phyloP scores from a whole-genome alignment of 2,329 filamentous ascomycete species.

The Colletotrichum sp. region DNA sequence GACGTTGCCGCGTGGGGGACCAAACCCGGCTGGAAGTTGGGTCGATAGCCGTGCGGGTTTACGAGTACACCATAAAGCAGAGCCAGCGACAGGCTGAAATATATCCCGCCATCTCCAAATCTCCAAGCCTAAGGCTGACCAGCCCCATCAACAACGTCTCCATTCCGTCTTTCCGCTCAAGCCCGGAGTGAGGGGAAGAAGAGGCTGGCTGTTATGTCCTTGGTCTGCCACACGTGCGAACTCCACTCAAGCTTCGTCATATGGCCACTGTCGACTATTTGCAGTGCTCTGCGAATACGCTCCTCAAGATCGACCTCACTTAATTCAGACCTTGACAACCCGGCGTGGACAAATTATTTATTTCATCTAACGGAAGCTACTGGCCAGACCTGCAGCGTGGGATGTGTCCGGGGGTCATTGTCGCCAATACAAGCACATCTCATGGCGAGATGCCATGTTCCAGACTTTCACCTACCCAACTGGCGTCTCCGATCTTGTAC shows the following conservation, averaged over 20 bases:
- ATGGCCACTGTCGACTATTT: background rate
- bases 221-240: background rate
- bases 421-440: background rate
- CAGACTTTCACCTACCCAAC: background rate
- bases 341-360: background rate
- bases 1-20: conserved; percentile 16
- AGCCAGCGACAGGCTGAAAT: background rate
- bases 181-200: background rate
- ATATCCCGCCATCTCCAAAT: conserved; percentile 1
- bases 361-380: background rate
- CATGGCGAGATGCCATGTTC: background rate
- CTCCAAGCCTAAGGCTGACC: conserved; percentile 16
- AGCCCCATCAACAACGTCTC: conserved; percentile 1
- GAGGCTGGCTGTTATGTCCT: background rate
- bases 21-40: background rate
- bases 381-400: conserved; percentile 3
- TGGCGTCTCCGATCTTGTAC: background rate
- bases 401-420: background rate
- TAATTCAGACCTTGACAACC: background rate
- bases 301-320: background rate
- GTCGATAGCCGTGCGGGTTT: background rate
- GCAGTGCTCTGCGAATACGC: background rate
- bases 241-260: conserved; percentile 13
- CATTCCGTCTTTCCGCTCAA: background rate
- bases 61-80: background rate